Evolutionary conservation across 2,329 filamentous ascomycete species (phyloP), one percentile per base, ranked within the genome.

Genomic region (Xylariaceae sp.): DNA sequence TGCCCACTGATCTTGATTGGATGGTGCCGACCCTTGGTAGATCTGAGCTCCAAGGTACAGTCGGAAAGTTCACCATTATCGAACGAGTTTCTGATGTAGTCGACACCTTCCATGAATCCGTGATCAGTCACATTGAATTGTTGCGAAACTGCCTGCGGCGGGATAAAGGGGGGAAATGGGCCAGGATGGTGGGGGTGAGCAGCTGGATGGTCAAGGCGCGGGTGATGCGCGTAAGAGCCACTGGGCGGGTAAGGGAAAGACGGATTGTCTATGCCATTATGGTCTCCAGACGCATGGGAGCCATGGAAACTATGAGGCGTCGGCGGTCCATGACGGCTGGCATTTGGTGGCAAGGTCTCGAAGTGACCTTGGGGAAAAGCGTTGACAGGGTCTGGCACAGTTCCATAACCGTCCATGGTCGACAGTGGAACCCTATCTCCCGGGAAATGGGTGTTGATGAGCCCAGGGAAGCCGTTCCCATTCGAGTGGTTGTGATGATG

Each of bases 281-380:
- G 65, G 30, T 69, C 67, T 4, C 61, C 66, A 2, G 76, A 78
- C 24, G 74, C 69, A 44, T 79, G 77, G 2, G 78, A 81, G 24
- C 71, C 76, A 39, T 78, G 77, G 51, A 77, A 78, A 57, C 76
- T 81, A 46, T 76, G 76, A 3, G 76, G 72, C 2, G 75, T 78
- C 1, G 71, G 69, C 2, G 76, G 72, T 3, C 70, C 71, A 52
- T 74, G 73, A 47, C 46, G 63, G 50, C 41, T 51, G 34, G 40
- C 47, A 47, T 40, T 45, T n/a, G 59, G 61, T 13, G 59, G 57
- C 31, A 59, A 62, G 15, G 52, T 50, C 23, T 66, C 61, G 24
- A 59, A 50, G 11, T 54, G 56, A 24, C 45, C 51, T 31, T 57
- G 62, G 11, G 55, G 49, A 7, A 7, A 11, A 6, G 7, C 21